These are phyloP conservation scores for Eucalyptus cloeziana DNA, from an alignment of 345 rosid species.

Conservation along the genomic window DNA sequence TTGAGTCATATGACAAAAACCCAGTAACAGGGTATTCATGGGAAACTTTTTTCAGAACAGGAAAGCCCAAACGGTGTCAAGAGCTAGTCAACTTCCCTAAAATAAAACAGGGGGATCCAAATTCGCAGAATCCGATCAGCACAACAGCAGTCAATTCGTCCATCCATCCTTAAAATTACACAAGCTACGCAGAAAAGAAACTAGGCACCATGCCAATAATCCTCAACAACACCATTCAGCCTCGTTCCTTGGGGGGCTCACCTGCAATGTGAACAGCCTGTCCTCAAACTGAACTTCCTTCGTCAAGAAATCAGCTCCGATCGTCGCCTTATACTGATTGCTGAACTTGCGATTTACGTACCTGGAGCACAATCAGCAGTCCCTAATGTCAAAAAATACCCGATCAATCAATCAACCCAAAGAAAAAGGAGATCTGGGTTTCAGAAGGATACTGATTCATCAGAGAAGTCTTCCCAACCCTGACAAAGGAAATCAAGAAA, in stretches of 20 bases:
- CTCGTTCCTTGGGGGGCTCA: neutral
- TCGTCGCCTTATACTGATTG: slow-evolving; percentile 36
- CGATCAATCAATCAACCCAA: neutral
- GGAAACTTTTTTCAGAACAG: neutral
- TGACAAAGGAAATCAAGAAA: neutral
- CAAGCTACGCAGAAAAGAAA: neutral
- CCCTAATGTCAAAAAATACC: neutral
- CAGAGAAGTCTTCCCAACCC: slow-evolving; percentile 14
- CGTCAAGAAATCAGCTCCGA: slow-evolving; percentile 34
- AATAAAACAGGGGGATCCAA: neutral
- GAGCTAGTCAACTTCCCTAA: neutral
- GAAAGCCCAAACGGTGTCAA: neutral
- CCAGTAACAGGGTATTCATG: neutral
- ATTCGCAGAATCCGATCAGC: neutral
- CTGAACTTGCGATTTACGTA: slow-evolving; percentile 37
- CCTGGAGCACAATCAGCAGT: neutral
- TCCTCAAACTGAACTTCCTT: slow-evolving; percentile 39
- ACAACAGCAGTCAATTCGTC: neutral
- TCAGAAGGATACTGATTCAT: slow-evolving; percentile 8
- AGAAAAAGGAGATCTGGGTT: neutral
- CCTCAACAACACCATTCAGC: neutral
- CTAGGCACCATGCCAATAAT: neutral
- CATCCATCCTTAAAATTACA: neutral
- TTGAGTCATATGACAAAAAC: neutral
- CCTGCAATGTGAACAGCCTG: slow-evolving; percentile 39